A percentile compares a stretch with the other conserved stretches of the same genome.
These are phyloP conservation scores for Aureobasidium mangrovei DNA, from an alignment of 2,329 filamentous ascomycete genomes.

Conservation along the genomic window DNA sequence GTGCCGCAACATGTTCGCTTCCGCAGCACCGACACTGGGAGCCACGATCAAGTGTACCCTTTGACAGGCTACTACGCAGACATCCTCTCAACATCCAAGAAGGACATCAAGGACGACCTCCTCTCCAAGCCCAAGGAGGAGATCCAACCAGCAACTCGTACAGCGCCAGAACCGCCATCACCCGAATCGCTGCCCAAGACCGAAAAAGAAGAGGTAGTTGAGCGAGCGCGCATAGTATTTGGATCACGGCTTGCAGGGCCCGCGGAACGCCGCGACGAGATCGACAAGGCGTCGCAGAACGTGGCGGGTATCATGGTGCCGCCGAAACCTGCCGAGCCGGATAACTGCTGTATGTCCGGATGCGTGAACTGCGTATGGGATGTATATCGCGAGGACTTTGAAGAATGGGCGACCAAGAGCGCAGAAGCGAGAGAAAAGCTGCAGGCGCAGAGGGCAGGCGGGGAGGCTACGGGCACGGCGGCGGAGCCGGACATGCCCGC, in stretches of 20 bases:
- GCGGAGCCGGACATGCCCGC: conserved; percentile 35
- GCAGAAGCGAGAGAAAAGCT: conserved; percentile 53
- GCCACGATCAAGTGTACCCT: conserved; percentile 11
- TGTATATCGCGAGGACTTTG: conserved; percentile 79
- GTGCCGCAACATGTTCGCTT: neutral
- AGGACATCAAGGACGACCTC: conserved; percentile 6
- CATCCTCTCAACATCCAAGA: conserved; percentile 18
- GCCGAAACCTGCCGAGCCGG: conserved; percentile 76
- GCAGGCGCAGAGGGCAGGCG: conserved; percentile 22
- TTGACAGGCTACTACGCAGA: conserved; percentile 21
- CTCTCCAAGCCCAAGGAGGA: conserved; percentile 10
- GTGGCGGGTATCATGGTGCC: conserved; percentile 77
- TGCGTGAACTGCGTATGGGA: conserved; percentile 99
- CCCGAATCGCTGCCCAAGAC: conserved; percentile 35
- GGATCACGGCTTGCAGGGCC: conserved; percentile 70
- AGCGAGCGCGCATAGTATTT: conserved; percentile 63
- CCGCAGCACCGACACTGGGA: neutral
- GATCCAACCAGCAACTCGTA: conserved; percentile 26
- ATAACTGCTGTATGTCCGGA: conserved; percentile 98
- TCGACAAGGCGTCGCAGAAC: conserved; percentile 50
- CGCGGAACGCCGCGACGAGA: conserved; percentile 54
- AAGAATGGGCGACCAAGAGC: conserved; percentile 68
- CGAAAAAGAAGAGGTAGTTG: conserved; percentile 46
- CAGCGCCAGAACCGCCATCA: conserved; percentile 26
- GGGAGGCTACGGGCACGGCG: conserved; percentile 19